Conservation (phyloP, 257 asterid species). For the Paraleonurus japonicus region DNA sequence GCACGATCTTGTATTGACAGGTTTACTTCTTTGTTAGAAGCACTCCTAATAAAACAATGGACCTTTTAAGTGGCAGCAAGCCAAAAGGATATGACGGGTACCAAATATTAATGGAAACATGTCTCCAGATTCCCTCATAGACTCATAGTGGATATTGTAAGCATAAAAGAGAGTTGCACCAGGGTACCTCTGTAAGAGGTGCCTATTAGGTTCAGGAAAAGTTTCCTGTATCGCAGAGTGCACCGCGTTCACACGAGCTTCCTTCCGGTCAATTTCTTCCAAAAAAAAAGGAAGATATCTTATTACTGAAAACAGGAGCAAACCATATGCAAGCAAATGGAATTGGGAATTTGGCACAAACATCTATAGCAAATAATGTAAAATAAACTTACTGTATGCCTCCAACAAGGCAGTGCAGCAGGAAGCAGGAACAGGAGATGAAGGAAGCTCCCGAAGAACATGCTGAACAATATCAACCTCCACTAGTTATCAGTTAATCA, state of each 20-base stretch:
- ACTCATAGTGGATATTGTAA: background rate
- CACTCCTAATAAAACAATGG: background rate
- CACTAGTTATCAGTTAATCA: slow-evolving; percentile 24
- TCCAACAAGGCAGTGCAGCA: slow-evolving; percentile 94
- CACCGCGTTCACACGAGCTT: slow-evolving; percentile 74
- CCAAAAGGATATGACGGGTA: slow-evolving; percentile 2
- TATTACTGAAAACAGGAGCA: slow-evolving; percentile 16
- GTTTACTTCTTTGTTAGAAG: background rate
- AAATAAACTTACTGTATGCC: slow-evolving; percentile 65
- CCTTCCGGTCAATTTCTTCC: slow-evolving; percentile 74
- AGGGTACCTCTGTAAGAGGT: slow-evolving; percentile 81
- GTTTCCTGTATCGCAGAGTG: slow-evolving; percentile 83
- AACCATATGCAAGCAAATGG: slow-evolving; percentile 10
- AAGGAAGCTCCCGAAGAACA: slow-evolving; percentile 94
- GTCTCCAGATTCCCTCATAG: background rate
- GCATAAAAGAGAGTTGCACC: slow-evolving; percentile 19
- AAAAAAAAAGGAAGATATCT: slow-evolving; percentile 27
- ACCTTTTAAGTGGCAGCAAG: slow-evolving; percentile 10
- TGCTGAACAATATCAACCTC: slow-evolving; percentile 52
- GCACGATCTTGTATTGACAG: background rate
- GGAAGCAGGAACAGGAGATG: slow-evolving; percentile 97
- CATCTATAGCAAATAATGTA: slow-evolving; percentile 1
- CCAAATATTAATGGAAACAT: background rate
- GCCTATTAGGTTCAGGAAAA: slow-evolving; percentile 91
- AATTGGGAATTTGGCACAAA: slow-evolving; percentile 22